Evolutionary conservation across 2,329 filamentous ascomycete species (phyloP).

Genomic region (Diaporthe humulicola): DNA sequence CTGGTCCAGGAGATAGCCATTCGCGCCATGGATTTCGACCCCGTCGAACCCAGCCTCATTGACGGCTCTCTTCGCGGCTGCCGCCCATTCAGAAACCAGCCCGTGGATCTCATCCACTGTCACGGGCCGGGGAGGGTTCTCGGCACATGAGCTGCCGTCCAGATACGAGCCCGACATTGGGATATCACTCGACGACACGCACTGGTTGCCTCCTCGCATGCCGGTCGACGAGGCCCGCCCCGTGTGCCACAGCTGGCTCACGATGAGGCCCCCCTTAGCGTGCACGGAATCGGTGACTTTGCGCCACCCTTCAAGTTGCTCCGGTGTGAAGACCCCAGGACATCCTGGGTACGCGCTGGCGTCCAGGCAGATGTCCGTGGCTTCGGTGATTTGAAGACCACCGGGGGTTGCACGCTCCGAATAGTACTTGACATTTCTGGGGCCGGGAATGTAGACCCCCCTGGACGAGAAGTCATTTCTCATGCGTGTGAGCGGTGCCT

Average conservation of each 20-base stretch:
- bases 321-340: conserved; percentile 48
- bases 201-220: conserved; percentile 39
- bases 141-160: conserved; percentile 39
- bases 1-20: conserved; percentile 73
- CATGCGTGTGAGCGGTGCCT: conserved; percentile 50
- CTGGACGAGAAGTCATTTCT: conserved; percentile 48
- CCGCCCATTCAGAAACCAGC: conserved; percentile 69
- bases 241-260: conserved; percentile 66
- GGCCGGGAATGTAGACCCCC: conserved; percentile 50
- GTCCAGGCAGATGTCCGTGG: conserved; percentile 47
- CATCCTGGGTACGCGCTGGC: conserved; percentile 48
- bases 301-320: conserved; percentile 53
- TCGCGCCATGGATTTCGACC: conserved; percentile 72
- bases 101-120: conserved; percentile 73
- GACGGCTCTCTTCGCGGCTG: conserved; percentile 66
- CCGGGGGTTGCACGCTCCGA: conserved; percentile 50
- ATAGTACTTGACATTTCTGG: conserved; percentile 48
- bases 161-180: conserved; percentile 42
- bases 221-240: conserved; percentile 45
- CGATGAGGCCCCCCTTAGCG: conserved; percentile 68
- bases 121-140: conserved; percentile 70
- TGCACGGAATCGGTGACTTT: conserved; percentile 71
- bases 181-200: conserved; percentile 28
- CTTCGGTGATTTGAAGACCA: conserved; percentile 48
- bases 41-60: conserved; percentile 76